Conservation (phyloP, 2,329 filamentous ascomycete species). For the Nemania sp. region DNA sequence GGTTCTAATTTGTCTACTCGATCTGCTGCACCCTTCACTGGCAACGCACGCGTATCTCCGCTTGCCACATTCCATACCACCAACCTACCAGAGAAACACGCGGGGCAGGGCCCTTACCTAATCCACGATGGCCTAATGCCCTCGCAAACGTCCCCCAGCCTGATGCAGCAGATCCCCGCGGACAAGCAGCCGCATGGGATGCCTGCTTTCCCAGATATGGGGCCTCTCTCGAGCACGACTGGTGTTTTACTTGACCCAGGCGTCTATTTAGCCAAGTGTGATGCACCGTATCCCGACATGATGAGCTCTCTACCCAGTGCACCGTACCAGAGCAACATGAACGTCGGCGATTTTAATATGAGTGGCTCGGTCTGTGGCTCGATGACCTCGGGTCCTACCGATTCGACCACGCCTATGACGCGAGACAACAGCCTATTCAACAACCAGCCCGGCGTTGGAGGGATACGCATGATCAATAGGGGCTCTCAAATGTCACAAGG, state of each 20-base stretch:
- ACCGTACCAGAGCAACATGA: constrained; percentile 41
- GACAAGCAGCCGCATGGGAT: constrained; percentile 50
- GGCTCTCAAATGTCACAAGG: constrained; percentile 52
- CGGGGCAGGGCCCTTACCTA: constrained; percentile 48
- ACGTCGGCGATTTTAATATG: constrained; percentile 45
- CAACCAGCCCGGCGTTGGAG: constrained; percentile 47
- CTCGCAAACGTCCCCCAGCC: constrained; percentile 43
- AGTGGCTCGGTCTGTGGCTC: constrained; percentile 52
- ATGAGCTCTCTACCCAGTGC: constrained; percentile 32
- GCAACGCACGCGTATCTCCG: constrained; percentile 53
- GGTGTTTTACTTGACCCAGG: constrained; percentile 56
- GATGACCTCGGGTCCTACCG: constrained; percentile 52
- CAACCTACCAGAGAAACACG: constrained; percentile 35
- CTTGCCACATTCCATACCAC: constrained; percentile 47
- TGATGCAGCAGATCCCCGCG: constrained; percentile 45
- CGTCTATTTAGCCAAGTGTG: constrained; percentile 53
- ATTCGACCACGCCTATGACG: constrained; percentile 51
- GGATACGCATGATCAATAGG: constrained; percentile 51
- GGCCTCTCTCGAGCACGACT: constrained; percentile 39
- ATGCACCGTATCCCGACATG: constrained; percentile 37
- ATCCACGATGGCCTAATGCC: constrained; percentile 51
- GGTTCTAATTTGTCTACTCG: constrained; percentile 57
- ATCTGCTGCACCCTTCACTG: constrained; percentile 55
- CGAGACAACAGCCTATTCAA: constrained; percentile 52
- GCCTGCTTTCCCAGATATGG: constrained; percentile 53